Evolutionary conservation across 1,284 basidiomycete species (phyloP).

Genomic region (Sporisorium graminicola): DNA sequence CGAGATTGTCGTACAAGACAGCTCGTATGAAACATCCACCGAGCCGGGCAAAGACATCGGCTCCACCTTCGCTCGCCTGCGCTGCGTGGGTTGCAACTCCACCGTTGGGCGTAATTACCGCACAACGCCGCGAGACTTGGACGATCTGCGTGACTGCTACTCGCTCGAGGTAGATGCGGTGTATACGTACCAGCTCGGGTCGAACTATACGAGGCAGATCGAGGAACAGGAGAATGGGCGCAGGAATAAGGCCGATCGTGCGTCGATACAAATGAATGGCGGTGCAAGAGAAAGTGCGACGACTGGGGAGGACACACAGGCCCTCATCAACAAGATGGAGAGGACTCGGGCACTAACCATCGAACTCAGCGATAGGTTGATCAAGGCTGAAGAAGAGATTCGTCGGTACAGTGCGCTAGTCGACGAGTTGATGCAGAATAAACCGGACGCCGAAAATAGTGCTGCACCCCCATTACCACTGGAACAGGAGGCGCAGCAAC

Average conservation of each 20-base stretch:
- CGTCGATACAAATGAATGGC: conserved; percentile 2
- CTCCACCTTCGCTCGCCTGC: conserved; percentile 40
- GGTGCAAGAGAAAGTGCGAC: neutral
- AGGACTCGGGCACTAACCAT: conserved; percentile 38
- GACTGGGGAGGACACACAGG: conserved; percentile 6
- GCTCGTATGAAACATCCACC: conserved; percentile 31
- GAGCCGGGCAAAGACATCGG: conserved; percentile 43
- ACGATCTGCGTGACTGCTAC: conserved; percentile 48
- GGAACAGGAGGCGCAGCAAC: neutral
- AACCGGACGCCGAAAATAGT: neutral
- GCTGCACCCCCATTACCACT: neutral
- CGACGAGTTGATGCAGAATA: conserved; percentile 11
- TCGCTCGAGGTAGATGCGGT: conserved; percentile 40
- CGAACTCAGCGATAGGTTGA: conserved; percentile 39
- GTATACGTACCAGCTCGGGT: conserved; percentile 35
- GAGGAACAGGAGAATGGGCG: conserved; percentile 4
- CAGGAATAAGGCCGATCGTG: neutral
- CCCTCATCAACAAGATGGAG: conserved; percentile 32
- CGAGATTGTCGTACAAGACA: conserved; percentile 35
- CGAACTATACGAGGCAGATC: conserved; percentile 22
- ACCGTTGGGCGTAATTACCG: conserved; percentile 47
- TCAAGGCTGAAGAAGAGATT: conserved; percentile 41
- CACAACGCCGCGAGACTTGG: conserved; percentile 47
- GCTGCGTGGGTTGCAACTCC: conserved; percentile 40
- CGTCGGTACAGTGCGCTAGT: conserved; percentile 20